A percentile compares a stretch with the other conserved stretches of the same genome.
These are phyloP conservation scores for Lentinula raphanica DNA, from an alignment of 768 basidiomycete genomes.

Conservation along the genomic window DNA sequence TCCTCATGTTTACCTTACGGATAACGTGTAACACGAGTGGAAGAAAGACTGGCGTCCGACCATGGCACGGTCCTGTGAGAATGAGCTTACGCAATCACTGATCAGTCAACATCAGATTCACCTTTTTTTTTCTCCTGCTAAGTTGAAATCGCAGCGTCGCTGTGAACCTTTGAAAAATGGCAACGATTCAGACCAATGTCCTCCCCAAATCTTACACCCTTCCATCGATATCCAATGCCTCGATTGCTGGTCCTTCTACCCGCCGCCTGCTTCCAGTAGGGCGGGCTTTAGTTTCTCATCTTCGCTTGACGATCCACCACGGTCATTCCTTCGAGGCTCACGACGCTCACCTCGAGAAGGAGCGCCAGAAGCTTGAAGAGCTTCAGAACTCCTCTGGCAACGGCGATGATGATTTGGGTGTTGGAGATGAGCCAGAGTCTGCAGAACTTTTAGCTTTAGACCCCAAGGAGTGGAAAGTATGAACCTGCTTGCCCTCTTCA, in stretches of 20 bases:
- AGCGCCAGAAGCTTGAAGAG: slow-evolving; percentile 44
- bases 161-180: slow-evolving; percentile 13
- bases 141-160: not conserved
- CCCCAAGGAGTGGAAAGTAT: slow-evolving; percentile 97
- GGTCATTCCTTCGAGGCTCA: slow-evolving; percentile 79
- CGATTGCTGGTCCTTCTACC: slow-evolving; percentile 22
- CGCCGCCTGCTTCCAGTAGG: slow-evolving; percentile 70
- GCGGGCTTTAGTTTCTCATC: slow-evolving; percentile 79
- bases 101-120: not conserved
- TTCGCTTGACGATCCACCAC: slow-evolving; percentile 69
- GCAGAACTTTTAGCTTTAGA: slow-evolving; percentile 68
- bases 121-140: not conserved
- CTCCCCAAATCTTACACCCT: slow-evolving; percentile 42
- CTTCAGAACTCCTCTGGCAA: slow-evolving; percentile 37
- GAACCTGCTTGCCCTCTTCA: slow-evolving; percentile 10
- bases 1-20: no score
- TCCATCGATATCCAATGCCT: slow-evolving; percentile 28
- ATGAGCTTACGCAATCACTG: not conserved
- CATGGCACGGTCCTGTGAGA: no score
- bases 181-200: slow-evolving; percentile 25
- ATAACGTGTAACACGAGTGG: no score
- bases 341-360: slow-evolving; percentile 60
- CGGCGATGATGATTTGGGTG: slow-evolving; percentile 82
- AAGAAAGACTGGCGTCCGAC: no score
- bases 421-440: slow-evolving; percentile 86